Conservation (phyloP, 2,329 filamentous ascomycete species). For the Pseudohalonectria lignicola region DNA sequence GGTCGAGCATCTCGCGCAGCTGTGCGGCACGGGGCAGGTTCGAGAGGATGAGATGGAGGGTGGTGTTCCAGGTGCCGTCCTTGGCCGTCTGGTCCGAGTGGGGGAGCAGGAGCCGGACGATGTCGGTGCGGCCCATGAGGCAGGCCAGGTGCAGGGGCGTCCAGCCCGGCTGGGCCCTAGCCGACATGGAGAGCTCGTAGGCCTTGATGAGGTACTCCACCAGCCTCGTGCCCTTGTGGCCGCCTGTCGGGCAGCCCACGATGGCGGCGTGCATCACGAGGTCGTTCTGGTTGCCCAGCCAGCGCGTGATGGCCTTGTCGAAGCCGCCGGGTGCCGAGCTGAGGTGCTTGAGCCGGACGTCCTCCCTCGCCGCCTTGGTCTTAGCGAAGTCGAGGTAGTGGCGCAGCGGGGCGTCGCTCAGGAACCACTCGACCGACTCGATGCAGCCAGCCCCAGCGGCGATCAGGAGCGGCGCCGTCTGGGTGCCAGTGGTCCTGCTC, state of each 20-base stretch:
- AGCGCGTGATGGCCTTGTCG: constrained; percentile 49
- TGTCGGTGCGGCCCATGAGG: constrained; percentile 37
- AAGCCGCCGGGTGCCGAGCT: constrained; percentile 47
- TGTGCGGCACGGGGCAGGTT: constrained; percentile 19
- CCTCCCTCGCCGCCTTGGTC: constrained; percentile 46
- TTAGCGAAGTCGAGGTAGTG: constrained; percentile 57
- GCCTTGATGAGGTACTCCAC: constrained; percentile 56
- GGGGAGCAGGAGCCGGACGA: constrained; percentile 50
- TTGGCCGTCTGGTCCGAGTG: constrained; percentile 58
- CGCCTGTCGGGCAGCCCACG: constrained; percentile 23
- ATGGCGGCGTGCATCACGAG: constrained; percentile 58
- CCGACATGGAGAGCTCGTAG: constrained; percentile 50
- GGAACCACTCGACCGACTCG: constrained; percentile 66
- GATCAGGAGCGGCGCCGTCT: constrained; percentile 47
- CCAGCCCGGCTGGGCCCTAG: constrained; percentile 42
- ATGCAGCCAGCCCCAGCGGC: constrained; percentile 47
- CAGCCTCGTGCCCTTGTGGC: constrained; percentile 35
- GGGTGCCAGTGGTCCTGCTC: constrained; percentile 24
- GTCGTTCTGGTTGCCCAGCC: constrained; percentile 47
- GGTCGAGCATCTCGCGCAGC: constrained; percentile 37
- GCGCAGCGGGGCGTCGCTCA: constrained; percentile 57
- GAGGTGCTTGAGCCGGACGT: constrained; percentile 52
- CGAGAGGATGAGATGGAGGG: constrained; percentile 49
- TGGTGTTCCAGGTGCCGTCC: constrained; percentile 50
- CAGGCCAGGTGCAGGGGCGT: constrained; percentile 64